Evolutionary conservation across 371 early-diverging fungal genomes (phyloP).

Genomic region (Quaeritorhiza haematococci): DNA sequence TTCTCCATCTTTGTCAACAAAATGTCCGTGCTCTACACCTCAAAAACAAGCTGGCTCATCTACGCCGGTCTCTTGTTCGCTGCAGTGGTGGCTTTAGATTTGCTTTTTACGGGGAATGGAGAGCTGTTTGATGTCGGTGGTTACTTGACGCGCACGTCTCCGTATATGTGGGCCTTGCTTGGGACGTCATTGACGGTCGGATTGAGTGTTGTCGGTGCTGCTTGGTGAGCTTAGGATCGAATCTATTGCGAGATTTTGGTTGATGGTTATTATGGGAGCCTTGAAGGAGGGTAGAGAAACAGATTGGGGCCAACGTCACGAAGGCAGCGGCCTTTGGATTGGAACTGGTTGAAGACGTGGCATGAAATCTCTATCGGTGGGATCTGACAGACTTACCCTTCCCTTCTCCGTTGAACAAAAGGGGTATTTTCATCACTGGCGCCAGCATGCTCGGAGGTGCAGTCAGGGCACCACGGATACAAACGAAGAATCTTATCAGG

Average conservation of each 20-base stretch:
- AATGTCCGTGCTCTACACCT: too few relatives aligned
- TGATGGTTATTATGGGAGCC: background rate
- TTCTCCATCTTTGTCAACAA: too few relatives aligned
- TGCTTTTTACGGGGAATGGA: slow-evolving; percentile 70
- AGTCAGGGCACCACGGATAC: slow-evolving; percentile 88
- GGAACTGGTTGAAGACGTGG: slow-evolving; percentile 5
- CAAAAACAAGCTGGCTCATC: too few relatives aligned
- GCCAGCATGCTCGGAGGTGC: slow-evolving; percentile 87
- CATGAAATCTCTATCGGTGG: background rate
- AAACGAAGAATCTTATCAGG: slow-evolving; percentile 92
- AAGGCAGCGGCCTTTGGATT: too few relatives aligned
- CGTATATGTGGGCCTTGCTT: slow-evolving; percentile 85
- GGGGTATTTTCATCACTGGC: slow-evolving; percentile 95
- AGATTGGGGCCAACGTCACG: too few relatives aligned
- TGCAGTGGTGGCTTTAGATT: slow-evolving; percentile 57
- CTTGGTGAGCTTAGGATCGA: slow-evolving; percentile 66
- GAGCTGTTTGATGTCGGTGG: slow-evolving; percentile 80
- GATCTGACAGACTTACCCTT: too few relatives aligned
- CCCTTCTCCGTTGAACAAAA: slow-evolving; percentile 21
- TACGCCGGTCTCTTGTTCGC: slow-evolving; percentile 21
- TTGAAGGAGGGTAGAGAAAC: too few relatives aligned
- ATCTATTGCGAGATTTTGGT: background rate
- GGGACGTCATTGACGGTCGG: slow-evolving; percentile 86
- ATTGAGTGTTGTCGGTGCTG: slow-evolving; percentile 90
- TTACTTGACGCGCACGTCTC: slow-evolving; percentile 70